These are phyloP conservation scores for Xylaria sp. DNA, from an alignment of 2,329 filamentous ascomycete genomes.

Conservation along the genomic window DNA sequence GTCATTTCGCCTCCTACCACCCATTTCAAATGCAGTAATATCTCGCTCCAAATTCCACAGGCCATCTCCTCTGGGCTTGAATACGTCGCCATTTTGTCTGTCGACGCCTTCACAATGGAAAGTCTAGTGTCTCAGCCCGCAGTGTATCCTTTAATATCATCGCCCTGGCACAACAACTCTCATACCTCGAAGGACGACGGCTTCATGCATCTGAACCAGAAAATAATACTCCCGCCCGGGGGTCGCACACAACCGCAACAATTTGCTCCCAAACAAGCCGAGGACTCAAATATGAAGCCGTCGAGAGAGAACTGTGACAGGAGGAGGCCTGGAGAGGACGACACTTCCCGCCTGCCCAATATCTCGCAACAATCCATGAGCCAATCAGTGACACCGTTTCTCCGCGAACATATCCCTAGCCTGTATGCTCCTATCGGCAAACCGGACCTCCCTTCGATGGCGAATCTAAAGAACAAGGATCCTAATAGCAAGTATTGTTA, in stretches of 20 bases:
- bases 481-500: constrained; percentile 94
- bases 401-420: constrained; percentile 87
- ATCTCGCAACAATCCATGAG: constrained; percentile 71
- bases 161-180: constrained; percentile 11
- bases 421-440: constrained; percentile 83
- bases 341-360: constrained; percentile 56
- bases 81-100: constrained; percentile 24
- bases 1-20: constrained; percentile 15
- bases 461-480: constrained; percentile 51
- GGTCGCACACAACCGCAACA: constrained; percentile 27
- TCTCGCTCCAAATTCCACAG: constrained; percentile 1
- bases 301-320: constrained; percentile 56
- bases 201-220: constrained; percentile 16
- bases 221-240: background rate
- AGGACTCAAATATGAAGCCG: constrained; percentile 35
- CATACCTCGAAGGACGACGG: constrained; percentile 16
- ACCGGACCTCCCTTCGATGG: constrained; percentile 50
- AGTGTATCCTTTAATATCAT: constrained; percentile 17
- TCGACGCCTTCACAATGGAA: constrained; percentile 30
- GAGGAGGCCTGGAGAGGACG: constrained; percentile 56
- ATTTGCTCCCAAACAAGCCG: constrained; percentile 22
- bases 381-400: constrained; percentile 84
- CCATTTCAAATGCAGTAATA: constrained; percentile 35
- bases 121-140: constrained; percentile 29
- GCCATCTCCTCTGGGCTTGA: background rate